A percentile compares a stretch with the other conserved stretches of the same genome.
Conservation (phyloP, 108 stramenopile species). For the Parmales sp. region DNA sequence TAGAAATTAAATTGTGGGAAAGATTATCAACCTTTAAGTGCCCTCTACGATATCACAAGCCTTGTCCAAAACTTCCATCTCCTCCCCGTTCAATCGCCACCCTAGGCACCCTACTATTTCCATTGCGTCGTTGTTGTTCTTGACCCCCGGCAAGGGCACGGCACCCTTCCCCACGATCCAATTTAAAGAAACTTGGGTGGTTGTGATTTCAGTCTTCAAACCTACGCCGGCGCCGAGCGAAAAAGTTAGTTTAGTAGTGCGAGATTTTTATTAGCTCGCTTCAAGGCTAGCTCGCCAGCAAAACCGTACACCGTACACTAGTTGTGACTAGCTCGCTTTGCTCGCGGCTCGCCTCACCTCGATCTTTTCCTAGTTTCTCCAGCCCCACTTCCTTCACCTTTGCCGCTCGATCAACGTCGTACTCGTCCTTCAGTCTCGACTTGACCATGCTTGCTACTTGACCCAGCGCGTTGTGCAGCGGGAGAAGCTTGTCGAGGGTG, state of each 20-base stretch:
- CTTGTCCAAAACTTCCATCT: not conserved
- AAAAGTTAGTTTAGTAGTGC: no score
- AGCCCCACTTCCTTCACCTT: not conserved
- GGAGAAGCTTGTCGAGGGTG: not conserved
- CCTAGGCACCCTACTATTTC: not conserved
- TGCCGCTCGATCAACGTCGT: not conserved
- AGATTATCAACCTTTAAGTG: not conserved
- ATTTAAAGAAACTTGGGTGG: slow-evolving; percentile 5
- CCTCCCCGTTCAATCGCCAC: slow-evolving; percentile 1
- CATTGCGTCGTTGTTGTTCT: not conserved
- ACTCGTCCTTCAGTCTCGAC: not conserved
- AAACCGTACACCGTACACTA: no score
- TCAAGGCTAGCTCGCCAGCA: no score
- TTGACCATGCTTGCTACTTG: not conserved
- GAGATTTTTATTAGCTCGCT: no score
- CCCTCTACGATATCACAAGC: not conserved
- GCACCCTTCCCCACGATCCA: slow-evolving; percentile 9
- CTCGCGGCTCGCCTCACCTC: no score
- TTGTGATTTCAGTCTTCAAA: not conserved
- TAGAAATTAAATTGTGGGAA: not conserved
- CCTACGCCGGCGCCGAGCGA: no score
- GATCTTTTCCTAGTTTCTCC: no score
- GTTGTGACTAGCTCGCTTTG: no score
- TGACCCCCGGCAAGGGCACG: slow-evolving; percentile 4
- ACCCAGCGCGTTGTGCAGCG: slow-evolving; percentile 3